Conservation (phyloP, 208 protist species). For the Wallacemonas collosoma region DNA sequence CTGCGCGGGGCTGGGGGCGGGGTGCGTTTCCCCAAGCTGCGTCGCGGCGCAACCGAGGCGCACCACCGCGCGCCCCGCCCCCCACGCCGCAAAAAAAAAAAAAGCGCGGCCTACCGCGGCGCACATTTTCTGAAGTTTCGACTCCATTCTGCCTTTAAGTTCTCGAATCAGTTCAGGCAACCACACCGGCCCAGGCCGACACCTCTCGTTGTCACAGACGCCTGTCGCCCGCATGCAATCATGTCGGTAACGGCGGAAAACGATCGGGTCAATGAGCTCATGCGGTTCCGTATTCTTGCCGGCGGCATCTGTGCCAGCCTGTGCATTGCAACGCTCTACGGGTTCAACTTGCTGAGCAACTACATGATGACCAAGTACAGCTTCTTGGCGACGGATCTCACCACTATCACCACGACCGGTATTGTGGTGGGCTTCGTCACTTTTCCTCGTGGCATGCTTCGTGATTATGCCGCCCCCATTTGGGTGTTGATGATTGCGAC, state of each 20-base stretch:
- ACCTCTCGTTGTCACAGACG: slow-evolving; percentile 13
- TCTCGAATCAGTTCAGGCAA: no score
- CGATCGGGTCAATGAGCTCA: slow-evolving; percentile 13
- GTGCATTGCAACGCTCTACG: slow-evolving; percentile 22
- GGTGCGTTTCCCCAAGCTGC: no score
- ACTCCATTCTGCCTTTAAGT: no score
- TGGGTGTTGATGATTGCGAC: slow-evolving; percentile 13
- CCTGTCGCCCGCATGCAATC: slow-evolving; percentile 19
- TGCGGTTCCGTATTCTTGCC: slow-evolving; percentile 24
- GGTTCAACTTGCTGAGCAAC: slow-evolving; percentile 31
- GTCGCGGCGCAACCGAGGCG: no score
- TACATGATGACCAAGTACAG: slow-evolving; percentile 27
- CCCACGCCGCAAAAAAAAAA: no score
- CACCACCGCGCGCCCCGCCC: no score
- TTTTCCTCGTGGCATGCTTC: slow-evolving; percentile 35
- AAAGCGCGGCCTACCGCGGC: no score
- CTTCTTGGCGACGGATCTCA: slow-evolving; percentile 32
- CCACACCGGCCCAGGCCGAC: no score
- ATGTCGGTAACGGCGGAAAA: slow-evolving; percentile 23
- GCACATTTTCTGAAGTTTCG: no score
- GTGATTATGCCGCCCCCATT: slow-evolving; percentile 32
- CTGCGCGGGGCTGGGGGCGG: no score
- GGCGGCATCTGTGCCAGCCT: slow-evolving; percentile 25
- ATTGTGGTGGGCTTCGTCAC: slow-evolving; percentile 35
- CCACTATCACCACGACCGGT: slow-evolving; percentile 35